A percentile compares a stretch with the other conserved stretches of the same genome.
Conservation (phyloP, 352 stramenopile genomes). For the Phytophthora fragariae region DNA sequence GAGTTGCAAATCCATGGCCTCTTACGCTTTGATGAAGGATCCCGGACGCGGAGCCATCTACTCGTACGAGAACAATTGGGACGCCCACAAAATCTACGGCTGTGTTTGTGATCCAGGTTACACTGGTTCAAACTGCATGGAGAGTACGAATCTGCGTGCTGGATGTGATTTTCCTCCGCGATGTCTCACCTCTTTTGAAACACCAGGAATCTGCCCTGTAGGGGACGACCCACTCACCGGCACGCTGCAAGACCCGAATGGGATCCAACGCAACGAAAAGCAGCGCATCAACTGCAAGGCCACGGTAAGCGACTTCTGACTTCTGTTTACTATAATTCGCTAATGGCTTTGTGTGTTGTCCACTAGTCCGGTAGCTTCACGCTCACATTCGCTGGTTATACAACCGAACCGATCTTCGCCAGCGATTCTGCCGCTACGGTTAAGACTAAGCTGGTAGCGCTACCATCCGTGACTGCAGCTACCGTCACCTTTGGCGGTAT, state of each 20-base stretch:
- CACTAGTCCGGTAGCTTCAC: slow-evolving; percentile 80
- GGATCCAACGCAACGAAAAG: slow-evolving; percentile 77
- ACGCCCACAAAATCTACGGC: slow-evolving; percentile 84
- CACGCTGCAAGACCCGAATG: slow-evolving; percentile 62
- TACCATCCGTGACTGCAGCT: slow-evolving; percentile 72
- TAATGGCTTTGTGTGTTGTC: neutral
- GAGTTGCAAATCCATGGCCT: slow-evolving; percentile 80
- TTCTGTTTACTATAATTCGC: too few relatives aligned
- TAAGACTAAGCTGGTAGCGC: slow-evolving; percentile 52
- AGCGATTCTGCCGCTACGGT: slow-evolving; percentile 62
- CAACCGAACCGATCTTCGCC: slow-evolving; percentile 73
- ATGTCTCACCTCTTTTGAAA: neutral
- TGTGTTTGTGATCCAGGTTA: slow-evolving; percentile 90
- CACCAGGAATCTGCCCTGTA: slow-evolving; percentile 68
- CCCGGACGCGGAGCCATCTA: slow-evolving; percentile 56
- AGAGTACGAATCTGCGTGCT: slow-evolving; percentile 44
- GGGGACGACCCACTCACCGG: slow-evolving; percentile 90
- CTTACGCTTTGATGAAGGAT: slow-evolving; percentile 67
- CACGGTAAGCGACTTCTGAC: slow-evolving; percentile 48
- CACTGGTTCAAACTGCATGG: slow-evolving; percentile 72
- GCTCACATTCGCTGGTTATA: slow-evolving; percentile 82
- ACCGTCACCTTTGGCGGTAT: slow-evolving; percentile 77
- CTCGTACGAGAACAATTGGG: slow-evolving; percentile 80
- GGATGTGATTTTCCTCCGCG: neutral
- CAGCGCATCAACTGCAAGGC: slow-evolving; percentile 75